Percentiles rank a stretch among this genome's conserved stretches.
These are phyloP conservation scores for Eimeria acervulina DNA, from an alignment of 169 alveolate genomes.

Conservation along the genomic window DNA sequence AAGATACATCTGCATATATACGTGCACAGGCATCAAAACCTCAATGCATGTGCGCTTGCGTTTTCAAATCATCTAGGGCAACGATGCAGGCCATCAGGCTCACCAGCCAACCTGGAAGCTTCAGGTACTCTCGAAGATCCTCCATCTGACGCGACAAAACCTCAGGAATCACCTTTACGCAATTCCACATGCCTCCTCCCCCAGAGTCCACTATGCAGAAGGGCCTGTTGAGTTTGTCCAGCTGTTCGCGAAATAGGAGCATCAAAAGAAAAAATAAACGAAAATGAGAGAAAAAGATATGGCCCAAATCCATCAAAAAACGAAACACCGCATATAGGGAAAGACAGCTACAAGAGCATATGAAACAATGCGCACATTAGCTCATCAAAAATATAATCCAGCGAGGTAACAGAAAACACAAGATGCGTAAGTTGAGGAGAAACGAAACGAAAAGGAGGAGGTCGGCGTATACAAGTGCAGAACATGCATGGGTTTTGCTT, in stretches of 20 bases:
- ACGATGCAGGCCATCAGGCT: background rate
- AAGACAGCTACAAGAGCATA: background rate
- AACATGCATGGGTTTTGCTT: too few relatives aligned
- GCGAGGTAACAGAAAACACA: background rate
- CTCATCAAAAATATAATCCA: background rate
- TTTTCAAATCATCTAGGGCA: background rate
- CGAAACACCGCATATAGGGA: background rate
- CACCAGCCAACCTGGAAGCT: conserved; percentile 76
- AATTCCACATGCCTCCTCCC: conserved; percentile 31
- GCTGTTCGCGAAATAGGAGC: background rate
- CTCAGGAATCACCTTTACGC: conserved; percentile 1
- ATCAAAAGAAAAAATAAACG: background rate
- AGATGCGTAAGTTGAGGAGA: background rate
- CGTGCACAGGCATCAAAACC: background rate
- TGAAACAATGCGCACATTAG: too few relatives aligned
- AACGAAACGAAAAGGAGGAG: too few relatives aligned
- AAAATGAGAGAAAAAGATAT: too few relatives aligned
- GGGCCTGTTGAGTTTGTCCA: conserved; percentile 65
- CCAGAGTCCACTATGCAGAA: conserved; percentile 12
- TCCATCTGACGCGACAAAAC: conserved; percentile 54
- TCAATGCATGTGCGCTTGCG: too few relatives aligned
- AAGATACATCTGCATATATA: background rate
- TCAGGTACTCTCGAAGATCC: conserved; percentile 59
- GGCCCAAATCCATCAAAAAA: too few relatives aligned
- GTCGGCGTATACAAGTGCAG: too few relatives aligned